Percentiles rank a stretch among this genome's conserved stretches.
Conservation (phyloP, 2,329 filamentous ascomycete genomes). For the Paecilomyces sp. region DNA sequence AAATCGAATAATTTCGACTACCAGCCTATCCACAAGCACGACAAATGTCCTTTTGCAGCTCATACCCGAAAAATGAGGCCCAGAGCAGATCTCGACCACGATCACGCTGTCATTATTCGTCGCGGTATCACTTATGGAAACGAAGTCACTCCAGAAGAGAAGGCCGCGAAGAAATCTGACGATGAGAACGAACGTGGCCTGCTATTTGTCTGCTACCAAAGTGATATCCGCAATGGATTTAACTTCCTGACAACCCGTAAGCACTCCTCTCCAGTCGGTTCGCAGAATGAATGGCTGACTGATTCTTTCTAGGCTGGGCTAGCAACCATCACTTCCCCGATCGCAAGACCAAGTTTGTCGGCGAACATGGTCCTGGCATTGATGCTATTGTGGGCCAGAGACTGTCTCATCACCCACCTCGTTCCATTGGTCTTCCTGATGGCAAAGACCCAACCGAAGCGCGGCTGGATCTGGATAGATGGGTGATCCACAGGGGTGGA, state of each 20-base stretch:
- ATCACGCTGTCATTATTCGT: constrained; percentile 33
- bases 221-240: constrained; percentile 35
- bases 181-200: constrained; percentile 35
- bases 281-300: background rate
- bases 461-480: constrained; percentile 20
- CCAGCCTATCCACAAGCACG: constrained; percentile 17
- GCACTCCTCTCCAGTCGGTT: background rate
- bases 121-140: constrained; percentile 40
- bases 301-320: constrained; percentile 12
- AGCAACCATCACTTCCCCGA: constrained; percentile 13
- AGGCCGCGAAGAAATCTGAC: constrained; percentile 23
- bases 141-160: constrained; percentile 20
- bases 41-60: constrained; percentile 39
- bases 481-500: constrained; percentile 37
- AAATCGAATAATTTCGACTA: constrained; percentile 35
- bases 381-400: constrained; percentile 14
- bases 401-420: background rate
- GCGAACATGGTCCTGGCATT: constrained; percentile 10
- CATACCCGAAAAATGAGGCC: constrained; percentile 44
- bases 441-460: constrained; percentile 8
- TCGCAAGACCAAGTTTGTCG: constrained; percentile 5
- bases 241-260: constrained; percentile 13
- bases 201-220: constrained; percentile 42
- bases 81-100: constrained; percentile 25
- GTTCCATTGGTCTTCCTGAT: constrained; percentile 6